Base-by-base conservation (phyloP, 139 green algal genomes). In the Chlorella sp. region DNA sequence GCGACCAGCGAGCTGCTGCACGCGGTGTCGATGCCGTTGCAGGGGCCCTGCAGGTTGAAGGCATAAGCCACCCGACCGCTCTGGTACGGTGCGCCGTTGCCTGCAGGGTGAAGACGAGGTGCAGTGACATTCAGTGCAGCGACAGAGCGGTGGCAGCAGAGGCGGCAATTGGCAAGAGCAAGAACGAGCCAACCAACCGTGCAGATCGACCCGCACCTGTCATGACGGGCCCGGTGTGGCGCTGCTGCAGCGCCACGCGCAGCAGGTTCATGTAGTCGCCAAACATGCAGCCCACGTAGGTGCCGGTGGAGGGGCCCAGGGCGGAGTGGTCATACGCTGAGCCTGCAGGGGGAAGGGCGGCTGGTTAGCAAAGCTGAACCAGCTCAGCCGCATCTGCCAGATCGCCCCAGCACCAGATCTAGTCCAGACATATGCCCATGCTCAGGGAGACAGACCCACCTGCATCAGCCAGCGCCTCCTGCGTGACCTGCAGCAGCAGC, bases 1-100 rank as follows among this genome's bases (percentile, higher is more conserved):
- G 93, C 92, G 26, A 97, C 94, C 60, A 98, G 87, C 0, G 93
- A 94, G 3, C 91, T 94, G 23, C 91, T 96, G 88, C 95, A 98
- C 5, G 94, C 95, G 1, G 95, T 98, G 87, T 98, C 95, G 0
- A 98, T 84, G 36, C 89, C 90, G 15, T 96, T 60, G 36, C 90
- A 87, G 13, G 95, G 92, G 1, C 95, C 95, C 26, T 91, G 20
- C 5, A 95, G 84, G 41, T 83, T 85, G 67, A 90, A 94, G 44
- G 78, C 73, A 79, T 92, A 95, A 0, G 89, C 87, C 23, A 94
- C 70, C 21, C 91, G 82, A 0, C 92, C 92, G 26, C 74, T 74
- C 25, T 87, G 65, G 85, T 88, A 92, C 28, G 87, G 76, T 11
- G 81, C 80, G 69, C 86, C 87, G 28, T 91, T 91, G 74, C 89